These are phyloP conservation scores for Acanthamoeba triangularis DNA, from an alignment of 208 protist genomes.

Conservation along the genomic window DNA sequence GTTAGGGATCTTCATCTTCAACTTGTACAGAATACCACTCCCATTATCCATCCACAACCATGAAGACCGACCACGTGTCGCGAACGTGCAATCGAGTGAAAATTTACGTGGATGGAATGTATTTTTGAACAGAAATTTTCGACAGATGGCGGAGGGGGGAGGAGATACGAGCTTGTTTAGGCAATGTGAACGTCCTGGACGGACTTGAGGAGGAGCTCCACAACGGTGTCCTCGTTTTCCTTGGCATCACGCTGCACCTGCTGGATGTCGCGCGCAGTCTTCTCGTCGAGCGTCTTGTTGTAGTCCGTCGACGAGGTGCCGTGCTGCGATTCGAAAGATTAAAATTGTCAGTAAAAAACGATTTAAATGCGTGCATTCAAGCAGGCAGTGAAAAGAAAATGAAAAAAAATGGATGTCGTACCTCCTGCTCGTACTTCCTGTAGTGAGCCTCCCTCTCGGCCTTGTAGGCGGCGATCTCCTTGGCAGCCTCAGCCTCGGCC, in stretches of 20 bases:
- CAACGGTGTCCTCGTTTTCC: constrained; percentile 8
- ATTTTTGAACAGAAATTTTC: constrained; percentile 57
- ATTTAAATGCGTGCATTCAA: neutral
- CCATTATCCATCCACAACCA: neutral
- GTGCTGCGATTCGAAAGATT: neutral
- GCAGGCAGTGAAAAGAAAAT: neutral
- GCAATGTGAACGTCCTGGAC: constrained; percentile 24
- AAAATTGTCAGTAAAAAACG: neutral
- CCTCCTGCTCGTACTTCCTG: constrained; percentile 45
- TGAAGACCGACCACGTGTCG: too few relatives aligned
- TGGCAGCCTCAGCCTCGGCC: constrained; percentile 19
- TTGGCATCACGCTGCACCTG: constrained; percentile 52
- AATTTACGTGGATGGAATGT: neutral
- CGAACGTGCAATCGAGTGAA: neutral
- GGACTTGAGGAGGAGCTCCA: constrained; percentile 36
- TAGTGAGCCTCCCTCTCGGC: constrained; percentile 34
- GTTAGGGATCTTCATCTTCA: neutral
- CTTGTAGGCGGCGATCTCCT: constrained; percentile 29
- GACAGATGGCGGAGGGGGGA: neutral
- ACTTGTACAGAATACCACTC: neutral
- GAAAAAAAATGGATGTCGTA: too few relatives aligned
- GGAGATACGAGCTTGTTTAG: neutral
- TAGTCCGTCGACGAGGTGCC: constrained; percentile 36
- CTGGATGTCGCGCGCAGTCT: neutral
- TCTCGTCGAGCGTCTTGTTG: constrained; percentile 55